Evolutionary conservation across 768 basidiomycete genomes (phyloP).

Genomic region (Phylloporus sp.): DNA sequence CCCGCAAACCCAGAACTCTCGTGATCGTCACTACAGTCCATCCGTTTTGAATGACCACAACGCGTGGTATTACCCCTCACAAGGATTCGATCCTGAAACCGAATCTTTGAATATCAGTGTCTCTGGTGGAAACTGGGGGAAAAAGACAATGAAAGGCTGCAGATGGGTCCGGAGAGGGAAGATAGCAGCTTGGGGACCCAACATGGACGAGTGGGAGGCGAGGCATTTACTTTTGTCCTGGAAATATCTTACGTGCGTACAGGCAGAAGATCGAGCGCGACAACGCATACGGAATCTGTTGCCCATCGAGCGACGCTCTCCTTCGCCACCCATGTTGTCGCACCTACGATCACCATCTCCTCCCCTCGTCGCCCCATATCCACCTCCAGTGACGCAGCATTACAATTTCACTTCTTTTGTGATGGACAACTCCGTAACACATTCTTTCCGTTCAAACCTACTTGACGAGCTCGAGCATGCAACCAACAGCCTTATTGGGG

Average conservation of each 20-base stretch:
- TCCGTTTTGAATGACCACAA: conserved; percentile 66
- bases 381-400: conserved; percentile 61
- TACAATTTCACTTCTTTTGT: conserved; percentile 79
- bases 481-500: conserved; percentile 80
- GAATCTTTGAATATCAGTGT: conserved; percentile 46
- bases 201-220: conserved; percentile 84
- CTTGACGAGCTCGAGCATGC: conserved; percentile 77
- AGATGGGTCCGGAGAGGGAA: conserved; percentile 82
- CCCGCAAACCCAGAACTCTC: no score
- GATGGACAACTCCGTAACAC: conserved; percentile 77
- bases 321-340: conserved; percentile 67
- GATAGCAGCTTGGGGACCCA: conserved; percentile 78
- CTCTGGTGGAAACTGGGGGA: conserved; percentile 77
- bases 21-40: conserved; percentile 21
- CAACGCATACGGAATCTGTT: conserved; percentile 70
- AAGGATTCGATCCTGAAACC: conserved; percentile 64
- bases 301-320: conserved; percentile 55
- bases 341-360: conserved; percentile 78
- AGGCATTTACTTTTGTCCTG: conserved; percentile 2
- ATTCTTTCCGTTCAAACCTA: conserved; percentile 74
- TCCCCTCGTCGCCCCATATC: conserved; percentile 72
- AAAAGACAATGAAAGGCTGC: conserved; percentile 68
- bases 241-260: conserved; percentile 11
- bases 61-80: conserved; percentile 81
- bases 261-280: conserved; percentile 81